Evolutionary conservation across 2,329 filamentous ascomycete genomes (phyloP).

Genomic region (Fusarium setosum): DNA sequence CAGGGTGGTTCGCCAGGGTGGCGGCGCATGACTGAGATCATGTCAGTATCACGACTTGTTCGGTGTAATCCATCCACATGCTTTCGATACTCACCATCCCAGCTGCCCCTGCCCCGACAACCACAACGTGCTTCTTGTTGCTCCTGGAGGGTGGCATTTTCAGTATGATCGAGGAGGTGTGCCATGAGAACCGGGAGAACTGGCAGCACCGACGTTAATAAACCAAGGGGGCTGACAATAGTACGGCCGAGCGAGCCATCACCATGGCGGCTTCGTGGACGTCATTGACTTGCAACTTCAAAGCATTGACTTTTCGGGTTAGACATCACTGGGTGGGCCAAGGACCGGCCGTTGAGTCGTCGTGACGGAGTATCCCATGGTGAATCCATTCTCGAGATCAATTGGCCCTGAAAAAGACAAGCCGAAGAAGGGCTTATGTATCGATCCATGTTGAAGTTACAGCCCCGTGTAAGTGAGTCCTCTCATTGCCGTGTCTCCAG

Average conservation of each 20-base stretch:
- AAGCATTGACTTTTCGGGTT: too few relatives aligned
- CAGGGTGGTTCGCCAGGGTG: conserved; percentile 72
- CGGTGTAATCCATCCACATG: background rate
- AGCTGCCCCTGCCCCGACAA: conserved; percentile 72
- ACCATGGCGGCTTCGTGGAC: conserved; percentile 22
- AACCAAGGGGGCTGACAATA: background rate
- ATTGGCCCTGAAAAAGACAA: too few relatives aligned
- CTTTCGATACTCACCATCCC: conserved; percentile 63
- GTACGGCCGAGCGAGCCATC: too few relatives aligned
- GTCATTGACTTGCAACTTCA: conserved; percentile 34
- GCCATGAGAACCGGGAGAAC: background rate
- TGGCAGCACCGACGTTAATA: too few relatives aligned
- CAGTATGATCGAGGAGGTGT: background rate
- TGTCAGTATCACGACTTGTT: background rate
- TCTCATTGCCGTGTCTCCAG: background rate
- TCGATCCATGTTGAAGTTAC: too few relatives aligned
- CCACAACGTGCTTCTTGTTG: conserved; percentile 60
- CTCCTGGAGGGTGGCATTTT: conserved; percentile 6
- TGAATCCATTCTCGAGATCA: too few relatives aligned
- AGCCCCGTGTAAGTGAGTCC: too few relatives aligned
- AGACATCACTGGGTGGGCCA: too few relatives aligned
- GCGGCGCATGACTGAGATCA: conserved; percentile 68
- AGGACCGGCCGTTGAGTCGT: too few relatives aligned
- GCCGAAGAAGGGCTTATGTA: too few relatives aligned
- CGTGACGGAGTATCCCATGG: too few relatives aligned